Percentiles rank a stretch among this genome's conserved stretches.
These are phyloP conservation scores for Lignosus rhinocerotis DNA, from an alignment of 1,284 basidiomycete genomes.

Conservation along the genomic window DNA sequence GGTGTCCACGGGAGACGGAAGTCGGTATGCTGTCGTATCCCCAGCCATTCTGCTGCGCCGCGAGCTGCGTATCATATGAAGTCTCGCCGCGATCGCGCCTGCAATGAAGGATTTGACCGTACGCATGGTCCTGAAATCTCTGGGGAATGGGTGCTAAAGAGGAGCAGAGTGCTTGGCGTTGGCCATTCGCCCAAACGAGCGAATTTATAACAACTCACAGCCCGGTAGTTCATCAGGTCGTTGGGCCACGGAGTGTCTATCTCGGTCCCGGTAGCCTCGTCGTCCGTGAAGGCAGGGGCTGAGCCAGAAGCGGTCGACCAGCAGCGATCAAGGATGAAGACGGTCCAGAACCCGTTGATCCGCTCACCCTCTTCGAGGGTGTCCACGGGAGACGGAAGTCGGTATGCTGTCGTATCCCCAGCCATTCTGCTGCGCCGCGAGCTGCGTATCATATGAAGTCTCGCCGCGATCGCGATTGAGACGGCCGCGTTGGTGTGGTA, in stretches of 20 bases:
- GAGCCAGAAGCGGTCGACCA: constrained; percentile 41
- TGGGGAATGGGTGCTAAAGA: constrained; percentile 24
- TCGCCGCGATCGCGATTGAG: constrained; percentile 41
- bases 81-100: constrained; percentile 37
- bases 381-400: constrained; percentile 37
- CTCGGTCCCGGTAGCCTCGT: constrained; percentile 31
- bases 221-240: constrained; percentile 35
- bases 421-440: constrained; percentile 17
- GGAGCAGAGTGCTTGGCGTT: background rate
- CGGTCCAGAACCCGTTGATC: constrained; percentile 49
- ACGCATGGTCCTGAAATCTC: constrained; percentile 23
- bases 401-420: constrained; percentile 18
- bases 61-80: constrained; percentile 38
- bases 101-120: constrained; percentile 37
- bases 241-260: constrained; percentile 47
- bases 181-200: background rate
- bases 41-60: constrained; percentile 16
- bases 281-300: constrained; percentile 35
- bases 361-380: constrained; percentile 45
- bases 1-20: constrained; percentile 36
- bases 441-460: constrained; percentile 39
- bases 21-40: constrained; percentile 20
- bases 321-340: constrained; percentile 43
- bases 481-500: constrained; percentile 45
- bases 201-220: constrained; percentile 19